phyloP scores from a whole-genome alignment of 441 rosid genomes.

The Gossypium trilobum region DNA sequence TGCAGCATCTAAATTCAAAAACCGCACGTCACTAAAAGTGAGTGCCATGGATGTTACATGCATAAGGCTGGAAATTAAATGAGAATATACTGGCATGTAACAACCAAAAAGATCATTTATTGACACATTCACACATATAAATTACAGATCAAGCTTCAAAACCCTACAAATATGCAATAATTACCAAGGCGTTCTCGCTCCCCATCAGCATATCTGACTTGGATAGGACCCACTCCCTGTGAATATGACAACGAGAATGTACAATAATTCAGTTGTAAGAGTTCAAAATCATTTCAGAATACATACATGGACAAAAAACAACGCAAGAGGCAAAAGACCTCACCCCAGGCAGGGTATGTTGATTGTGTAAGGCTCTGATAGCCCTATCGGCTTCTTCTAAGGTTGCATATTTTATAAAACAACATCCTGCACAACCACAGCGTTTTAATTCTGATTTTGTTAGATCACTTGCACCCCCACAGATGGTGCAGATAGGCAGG shows the following conservation, averaged over 20 bases:
- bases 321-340: constrained; percentile 24
- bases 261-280: constrained; percentile 16
- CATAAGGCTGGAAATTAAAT: background rate
- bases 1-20: background rate
- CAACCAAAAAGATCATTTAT: background rate
- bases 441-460: constrained; percentile 35
- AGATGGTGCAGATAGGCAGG: constrained; percentile 18
- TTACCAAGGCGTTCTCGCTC: constrained; percentile 97
- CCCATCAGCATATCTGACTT: constrained; percentile 98
- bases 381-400: constrained; percentile 94
- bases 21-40: background rate
- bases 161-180: constrained; percentile 13
- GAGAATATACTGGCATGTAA: background rate
- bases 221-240: constrained; percentile 91
- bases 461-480: constrained; percentile 24
- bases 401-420: constrained; percentile 93
- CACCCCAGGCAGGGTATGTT: constrained; percentile 85
- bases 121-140: background rate
- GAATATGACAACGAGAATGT: constrained; percentile 20
- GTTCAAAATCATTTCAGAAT: constrained; percentile 14
- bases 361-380: constrained; percentile 93
- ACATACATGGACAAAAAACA: constrained; percentile 9
- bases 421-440: constrained; percentile 78
- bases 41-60: background rate
- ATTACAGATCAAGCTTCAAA: background rate